These are phyloP conservation scores for Lachnellula cervina DNA, from an alignment of 2,329 filamentous ascomycete genomes.

Conservation along the genomic window DNA sequence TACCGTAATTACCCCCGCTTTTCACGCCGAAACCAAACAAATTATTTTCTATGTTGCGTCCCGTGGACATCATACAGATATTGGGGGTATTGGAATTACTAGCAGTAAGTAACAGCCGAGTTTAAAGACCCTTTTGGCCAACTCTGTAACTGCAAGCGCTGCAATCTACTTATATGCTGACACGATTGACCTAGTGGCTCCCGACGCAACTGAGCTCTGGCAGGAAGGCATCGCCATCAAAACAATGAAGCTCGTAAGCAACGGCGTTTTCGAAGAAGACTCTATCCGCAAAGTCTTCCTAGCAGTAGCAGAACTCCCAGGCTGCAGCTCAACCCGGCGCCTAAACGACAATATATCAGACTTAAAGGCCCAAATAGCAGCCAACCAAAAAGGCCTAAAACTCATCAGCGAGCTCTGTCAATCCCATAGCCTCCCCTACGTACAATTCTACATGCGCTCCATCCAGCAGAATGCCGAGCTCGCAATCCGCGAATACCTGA, in stretches of 20 bases:
- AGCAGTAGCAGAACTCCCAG: conserved; percentile 34
- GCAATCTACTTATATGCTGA: too few relatives aligned
- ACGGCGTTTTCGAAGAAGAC: conserved; percentile 73
- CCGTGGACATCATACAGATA: conserved; percentile 71
- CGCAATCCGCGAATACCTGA: conserved; percentile 66
- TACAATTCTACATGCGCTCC: conserved; percentile 75
- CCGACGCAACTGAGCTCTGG: conserved; percentile 59
- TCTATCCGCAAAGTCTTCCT: conserved; percentile 43
- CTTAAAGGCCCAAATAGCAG: conserved; percentile 77
- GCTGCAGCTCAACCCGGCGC: conserved; percentile 71
- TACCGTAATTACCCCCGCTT: conserved; percentile 74
- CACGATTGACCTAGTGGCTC: conserved; percentile 74
- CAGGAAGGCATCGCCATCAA: conserved; percentile 56
- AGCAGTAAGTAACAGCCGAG: too few relatives aligned
- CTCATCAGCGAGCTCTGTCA: conserved; percentile 67
- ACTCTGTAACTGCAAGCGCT: too few relatives aligned
- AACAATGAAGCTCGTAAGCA: conserved; percentile 63
- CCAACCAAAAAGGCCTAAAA: conserved; percentile 76
- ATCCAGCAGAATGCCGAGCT: conserved; percentile 75
- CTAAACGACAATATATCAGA: conserved; percentile 79
- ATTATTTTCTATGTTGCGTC: conserved; percentile 81
- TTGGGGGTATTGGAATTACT: conserved; percentile 59
- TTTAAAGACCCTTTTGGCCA: too few relatives aligned
- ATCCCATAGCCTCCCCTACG: conserved; percentile 45
- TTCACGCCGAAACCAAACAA: conserved; percentile 54